Evolutionary conservation across 805 yeast species (phyloP).

Genomic region (Candida qinlingensis): DNA sequence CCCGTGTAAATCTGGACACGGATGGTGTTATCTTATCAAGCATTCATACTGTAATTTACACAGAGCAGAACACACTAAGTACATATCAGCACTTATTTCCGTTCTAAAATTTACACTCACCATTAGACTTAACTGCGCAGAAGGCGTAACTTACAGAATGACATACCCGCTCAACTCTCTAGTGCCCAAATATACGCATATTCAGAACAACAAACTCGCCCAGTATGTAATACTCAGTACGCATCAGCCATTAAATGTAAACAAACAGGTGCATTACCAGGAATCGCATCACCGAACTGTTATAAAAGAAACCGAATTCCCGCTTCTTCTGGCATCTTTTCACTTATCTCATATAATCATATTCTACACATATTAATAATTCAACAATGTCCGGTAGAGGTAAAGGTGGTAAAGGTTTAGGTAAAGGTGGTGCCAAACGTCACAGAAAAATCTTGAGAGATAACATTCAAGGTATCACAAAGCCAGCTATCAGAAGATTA

Average conservation of each 20-base stretch:
- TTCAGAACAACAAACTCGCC: background rate
- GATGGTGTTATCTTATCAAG: background rate
- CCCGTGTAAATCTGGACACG: no score
- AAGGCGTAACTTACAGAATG: background rate
- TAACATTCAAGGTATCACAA: constrained; percentile 99
- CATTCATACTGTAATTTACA: constrained; percentile 19
- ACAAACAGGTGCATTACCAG: background rate
- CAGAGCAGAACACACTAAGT: constrained; percentile 4
- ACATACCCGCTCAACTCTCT: background rate
- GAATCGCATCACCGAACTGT: background rate
- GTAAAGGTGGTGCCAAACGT: constrained; percentile 99
- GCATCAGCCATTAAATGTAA: background rate
- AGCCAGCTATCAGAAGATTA: constrained; percentile 99
- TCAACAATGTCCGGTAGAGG: constrained; percentile 93
- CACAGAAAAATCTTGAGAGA: constrained; percentile 99
- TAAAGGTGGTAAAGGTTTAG: constrained; percentile 99
- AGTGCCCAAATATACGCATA: background rate
- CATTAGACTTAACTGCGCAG: background rate
- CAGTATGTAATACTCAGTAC: background rate
- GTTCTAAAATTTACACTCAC: background rate
- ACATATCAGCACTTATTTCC: constrained; percentile 5
- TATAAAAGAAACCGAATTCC: constrained; percentile 1
- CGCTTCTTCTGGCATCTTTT: background rate
- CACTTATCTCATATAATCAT: background rate
- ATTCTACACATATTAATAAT: constrained; percentile 19